These are phyloP conservation scores for Termitomyces bulborhizus DNA, from an alignment of 768 basidiomycete genomes.

Conservation along the genomic window DNA sequence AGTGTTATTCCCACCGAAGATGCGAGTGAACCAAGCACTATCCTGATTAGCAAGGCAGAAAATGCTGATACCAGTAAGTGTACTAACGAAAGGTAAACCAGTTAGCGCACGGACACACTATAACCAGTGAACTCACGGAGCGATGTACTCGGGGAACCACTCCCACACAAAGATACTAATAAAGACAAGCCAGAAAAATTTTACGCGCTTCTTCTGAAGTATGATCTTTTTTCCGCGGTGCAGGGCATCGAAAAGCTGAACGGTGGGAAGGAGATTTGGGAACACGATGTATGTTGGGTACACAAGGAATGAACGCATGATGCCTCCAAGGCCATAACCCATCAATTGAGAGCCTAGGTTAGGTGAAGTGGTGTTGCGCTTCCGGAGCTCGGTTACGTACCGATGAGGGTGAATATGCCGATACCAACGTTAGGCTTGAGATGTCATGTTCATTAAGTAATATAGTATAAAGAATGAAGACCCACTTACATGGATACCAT, in stretches of 20 bases:
- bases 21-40: slow-evolving; percentile 28
- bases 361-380: neutral
- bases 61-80: slow-evolving; percentile 55
- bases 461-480: neutral
- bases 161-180: slow-evolving; percentile 51
- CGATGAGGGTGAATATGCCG: slow-evolving; percentile 8
- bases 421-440: slow-evolving; percentile 27
- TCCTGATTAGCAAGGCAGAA: slow-evolving; percentile 45
- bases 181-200: slow-evolving; percentile 51
- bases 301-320: slow-evolving; percentile 39
- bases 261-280: slow-evolving; percentile 33
- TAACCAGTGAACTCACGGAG: slow-evolving; percentile 20
- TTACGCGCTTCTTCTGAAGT: slow-evolving; percentile 46
- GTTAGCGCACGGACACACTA: neutral
- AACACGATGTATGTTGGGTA: slow-evolving; percentile 39
- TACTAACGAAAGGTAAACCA: slow-evolving; percentile 16
- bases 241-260: slow-evolving; percentile 36
- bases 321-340: slow-evolving; percentile 28
- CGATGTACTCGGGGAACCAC: slow-evolving; percentile 48
- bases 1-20: slow-evolving; percentile 7
- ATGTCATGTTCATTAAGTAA: neutral
- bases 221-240: slow-evolving; percentile 36
- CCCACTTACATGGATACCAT: slow-evolving; percentile 29
- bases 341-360: slow-evolving; percentile 28
- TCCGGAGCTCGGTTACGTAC: neutral